Base-by-base conservation (phyloP, 2,329 filamentous ascomycete genomes). In the Dothistroma septosporum region DNA sequence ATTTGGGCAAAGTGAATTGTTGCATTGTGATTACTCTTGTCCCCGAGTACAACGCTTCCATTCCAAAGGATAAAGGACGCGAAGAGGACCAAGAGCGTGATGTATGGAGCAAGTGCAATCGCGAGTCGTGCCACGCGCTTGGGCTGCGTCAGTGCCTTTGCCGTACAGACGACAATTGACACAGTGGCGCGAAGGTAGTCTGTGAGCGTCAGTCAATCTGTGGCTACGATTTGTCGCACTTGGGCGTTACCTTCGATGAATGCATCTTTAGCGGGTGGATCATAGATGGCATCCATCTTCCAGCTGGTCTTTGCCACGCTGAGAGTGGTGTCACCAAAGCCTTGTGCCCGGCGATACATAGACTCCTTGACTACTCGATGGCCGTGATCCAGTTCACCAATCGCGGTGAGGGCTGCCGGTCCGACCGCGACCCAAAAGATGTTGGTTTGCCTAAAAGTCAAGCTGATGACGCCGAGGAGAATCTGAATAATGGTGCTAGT, bases 1-100 rank as follows among this genome's bases (percentile, higher is more conserved):
- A 99, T 90, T 76, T 99, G 94, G 0, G 93, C 84, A 5, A 94
- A 77, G 72, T 99, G 93, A 12, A 97, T 78, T 0, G 92, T 94
- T 0, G 92, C 92, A 33, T 94, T 82, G 71, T 99, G 94, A 71
- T 96, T 97, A 28, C 90, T 88, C 77, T 97, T 97, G 76, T 99
- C 94, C 41, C 92, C 92, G 2, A 99, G 84, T 0, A 97, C 94
- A 19, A 99, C 93, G 11, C 92, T 88, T 7, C 90, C 89, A 69
- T 99, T 99, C 89, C 89, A 94, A 9, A 82, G 68, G 0, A 97
- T 87, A 72, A 97, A 97, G 0, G 74, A 79, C 2, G 76, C 83
- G 71, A 99, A 99, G 0, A 84, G 76, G 0, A 72, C 72, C 8
- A 97, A 76, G 0, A 95, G 79, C 0, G 82, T 68, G 10, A 93